Evolutionary conservation across 208 protist genomes (phyloP).

Genomic region (Wallacemonas sp.): DNA sequence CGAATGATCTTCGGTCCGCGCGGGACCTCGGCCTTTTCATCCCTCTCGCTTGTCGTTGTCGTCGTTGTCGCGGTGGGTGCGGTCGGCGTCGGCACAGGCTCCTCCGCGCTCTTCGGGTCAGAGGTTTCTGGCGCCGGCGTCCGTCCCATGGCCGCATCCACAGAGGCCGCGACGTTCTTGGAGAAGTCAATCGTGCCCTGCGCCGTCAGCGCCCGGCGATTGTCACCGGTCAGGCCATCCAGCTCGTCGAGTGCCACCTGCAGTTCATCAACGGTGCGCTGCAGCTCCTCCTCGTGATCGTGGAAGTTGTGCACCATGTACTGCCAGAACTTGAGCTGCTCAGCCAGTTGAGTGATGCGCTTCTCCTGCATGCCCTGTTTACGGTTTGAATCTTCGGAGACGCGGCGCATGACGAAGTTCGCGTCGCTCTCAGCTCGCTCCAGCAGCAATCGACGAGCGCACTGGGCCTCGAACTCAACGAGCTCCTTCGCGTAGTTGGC

Average conservation of each 20-base stretch:
- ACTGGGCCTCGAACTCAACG: constrained; percentile 87
- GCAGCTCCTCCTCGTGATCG: constrained; percentile 88
- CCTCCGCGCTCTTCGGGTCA: not conserved
- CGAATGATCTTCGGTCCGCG: constrained; percentile 68
- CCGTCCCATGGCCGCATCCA: constrained; percentile 19
- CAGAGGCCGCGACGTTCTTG: constrained; percentile 29
- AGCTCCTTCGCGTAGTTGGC: constrained; percentile 88
- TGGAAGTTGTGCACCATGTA: constrained; percentile 94
- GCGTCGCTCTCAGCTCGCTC: constrained; percentile 85
- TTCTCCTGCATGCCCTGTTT: constrained; percentile 91
- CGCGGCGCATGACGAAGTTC: constrained; percentile 87
- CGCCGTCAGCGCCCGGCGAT: constrained; percentile 37
- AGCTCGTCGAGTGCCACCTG: constrained; percentile 73
- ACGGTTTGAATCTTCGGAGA: constrained; percentile 75
- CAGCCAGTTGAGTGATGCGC: constrained; percentile 73
- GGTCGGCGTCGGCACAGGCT: constrained; percentile 11
- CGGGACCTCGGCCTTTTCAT: not conserved
- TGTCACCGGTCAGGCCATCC: constrained; percentile 65
- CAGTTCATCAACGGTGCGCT: constrained; percentile 70
- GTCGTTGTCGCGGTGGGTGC: not conserved
- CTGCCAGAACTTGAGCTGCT: constrained; percentile 93
- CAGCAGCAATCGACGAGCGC: constrained; percentile 72
- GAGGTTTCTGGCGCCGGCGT: not conserved
- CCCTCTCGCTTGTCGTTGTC: not conserved
- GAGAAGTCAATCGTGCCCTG: constrained; percentile 86